phyloP scores from a whole-genome alignment of 306 rosid genomes.

The Prunus persica region DNA sequence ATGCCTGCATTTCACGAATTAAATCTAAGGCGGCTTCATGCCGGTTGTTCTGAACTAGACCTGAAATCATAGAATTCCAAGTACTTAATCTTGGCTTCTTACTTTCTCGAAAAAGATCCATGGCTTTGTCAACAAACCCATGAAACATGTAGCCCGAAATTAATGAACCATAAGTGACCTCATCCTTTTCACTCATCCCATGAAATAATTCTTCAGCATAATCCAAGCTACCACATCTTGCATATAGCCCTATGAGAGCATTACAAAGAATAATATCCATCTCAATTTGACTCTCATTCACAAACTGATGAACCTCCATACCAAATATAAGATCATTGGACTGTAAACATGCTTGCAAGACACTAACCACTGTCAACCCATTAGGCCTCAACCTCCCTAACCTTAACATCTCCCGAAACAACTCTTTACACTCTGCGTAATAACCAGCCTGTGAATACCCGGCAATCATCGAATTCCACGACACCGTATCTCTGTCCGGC shows the following conservation, averaged over 20 bases:
- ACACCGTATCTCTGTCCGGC: conserved; percentile 53
- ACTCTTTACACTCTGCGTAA: conserved; percentile 59
- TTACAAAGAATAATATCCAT: conserved; percentile 56
- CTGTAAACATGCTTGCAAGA: conserved; percentile 90
- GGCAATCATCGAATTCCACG: conserved; percentile 88
- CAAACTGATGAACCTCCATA: conserved; percentile 53
- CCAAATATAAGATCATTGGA: conserved; percentile 66
- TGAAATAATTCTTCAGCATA: conserved; percentile 65
- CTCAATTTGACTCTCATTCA: conserved; percentile 46
- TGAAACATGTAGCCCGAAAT: conserved; percentile 73
- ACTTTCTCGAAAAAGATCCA: conserved; percentile 50
- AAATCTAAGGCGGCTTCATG: conserved; percentile 46
- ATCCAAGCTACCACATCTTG: conserved; percentile 78
- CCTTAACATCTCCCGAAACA: conserved; percentile 52
- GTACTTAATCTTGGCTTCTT: conserved; percentile 42
- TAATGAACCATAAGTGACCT: conserved; percentile 57
- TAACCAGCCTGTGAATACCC: conserved; percentile 76
- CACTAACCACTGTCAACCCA: conserved; percentile 52
- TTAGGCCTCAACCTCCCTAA: conserved; percentile 42
- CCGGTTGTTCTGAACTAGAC: conserved; percentile 69
- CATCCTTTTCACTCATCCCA: conserved; percentile 70
- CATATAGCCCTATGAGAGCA: conserved; percentile 73
- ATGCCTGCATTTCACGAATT: conserved; percentile 51
- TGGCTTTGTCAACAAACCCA: conserved; percentile 62
- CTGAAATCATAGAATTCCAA: conserved; percentile 82